Conservation (phyloP, 2,329 filamentous ascomycete species). For the Fusarium lateritium region DNA sequence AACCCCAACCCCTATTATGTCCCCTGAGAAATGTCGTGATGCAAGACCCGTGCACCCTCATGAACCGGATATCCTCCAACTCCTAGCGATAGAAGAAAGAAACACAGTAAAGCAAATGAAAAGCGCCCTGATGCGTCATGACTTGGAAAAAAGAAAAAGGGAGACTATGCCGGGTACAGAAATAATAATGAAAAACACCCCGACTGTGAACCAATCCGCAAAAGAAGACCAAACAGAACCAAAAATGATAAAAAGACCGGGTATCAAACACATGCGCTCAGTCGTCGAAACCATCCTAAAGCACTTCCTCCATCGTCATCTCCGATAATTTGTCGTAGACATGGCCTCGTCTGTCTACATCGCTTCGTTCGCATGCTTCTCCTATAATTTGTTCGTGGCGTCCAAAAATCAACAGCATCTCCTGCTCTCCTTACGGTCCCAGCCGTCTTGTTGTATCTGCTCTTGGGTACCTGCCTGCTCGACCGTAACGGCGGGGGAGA, state of each 20-base stretch:
- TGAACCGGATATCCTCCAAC: conserved; percentile 38
- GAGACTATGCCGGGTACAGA: conserved; percentile 16
- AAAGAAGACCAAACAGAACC: conserved; percentile 31
- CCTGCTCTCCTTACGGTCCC: conserved; percentile 44
- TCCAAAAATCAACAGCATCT: conserved; percentile 50
- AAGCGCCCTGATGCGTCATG: conserved; percentile 34
- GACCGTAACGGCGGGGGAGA: conserved; percentile 66
- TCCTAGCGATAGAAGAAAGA: conserved; percentile 34
- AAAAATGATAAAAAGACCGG: conserved; percentile 35
- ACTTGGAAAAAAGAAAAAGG: conserved; percentile 7
- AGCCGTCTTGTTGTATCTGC: conserved; percentile 44
- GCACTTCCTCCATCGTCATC: conserved; percentile 22
- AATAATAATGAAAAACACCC: conserved; percentile 26
- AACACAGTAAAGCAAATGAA: conserved; percentile 25
- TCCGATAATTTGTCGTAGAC: conserved; percentile 23
- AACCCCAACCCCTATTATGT: conserved; percentile 35
- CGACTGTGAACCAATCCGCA: conserved; percentile 32
- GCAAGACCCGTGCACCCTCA: conserved; percentile 32
- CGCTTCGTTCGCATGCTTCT: conserved; percentile 13
- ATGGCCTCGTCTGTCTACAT: conserved; percentile 27
- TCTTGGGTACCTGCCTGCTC: conserved; percentile 58
- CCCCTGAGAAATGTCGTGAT: conserved; percentile 44
- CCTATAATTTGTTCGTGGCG: not conserved
- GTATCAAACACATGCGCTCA: conserved; percentile 48
- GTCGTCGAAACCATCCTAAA: conserved; percentile 39